Conservation (phyloP, 768 basidiomycete species). For the Trametes elegans region DNA sequence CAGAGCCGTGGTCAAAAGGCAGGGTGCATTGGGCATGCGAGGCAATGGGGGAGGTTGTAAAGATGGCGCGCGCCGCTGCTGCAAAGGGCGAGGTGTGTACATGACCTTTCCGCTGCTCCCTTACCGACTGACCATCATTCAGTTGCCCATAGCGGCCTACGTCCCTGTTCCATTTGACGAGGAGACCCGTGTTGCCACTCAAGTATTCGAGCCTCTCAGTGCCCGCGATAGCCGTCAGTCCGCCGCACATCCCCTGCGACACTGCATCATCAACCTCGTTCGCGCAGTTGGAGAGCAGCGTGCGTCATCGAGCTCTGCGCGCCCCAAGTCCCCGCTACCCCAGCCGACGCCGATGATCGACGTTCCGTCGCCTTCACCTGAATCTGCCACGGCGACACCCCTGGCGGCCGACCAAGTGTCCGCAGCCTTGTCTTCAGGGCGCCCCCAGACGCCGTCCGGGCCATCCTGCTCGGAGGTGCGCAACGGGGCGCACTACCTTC, state of each 20-base stretch:
- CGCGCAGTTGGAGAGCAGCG: conserved; percentile 61
- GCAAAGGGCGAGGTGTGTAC: conserved; percentile 54
- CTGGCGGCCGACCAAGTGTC: not conserved
- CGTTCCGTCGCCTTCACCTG: not conserved
- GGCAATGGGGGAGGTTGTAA: conserved; percentile 55
- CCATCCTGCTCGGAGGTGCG: not conserved
- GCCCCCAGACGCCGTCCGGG: conserved; percentile 12
- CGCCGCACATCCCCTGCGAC: conserved; percentile 74
- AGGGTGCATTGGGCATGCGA: conserved; percentile 74
- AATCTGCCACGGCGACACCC: not conserved
- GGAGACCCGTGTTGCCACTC: conserved; percentile 16
- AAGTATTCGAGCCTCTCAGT: conserved; percentile 38
- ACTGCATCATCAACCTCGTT: conserved; percentile 78
- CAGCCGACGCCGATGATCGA: conserved; percentile 2
- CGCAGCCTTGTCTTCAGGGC: conserved; percentile 8
- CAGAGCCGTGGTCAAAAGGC: conserved; percentile 62
- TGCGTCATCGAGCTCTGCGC: conserved; percentile 23
- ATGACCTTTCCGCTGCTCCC: not conserved
- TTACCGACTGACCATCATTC: not conserved
- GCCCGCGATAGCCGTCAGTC: conserved; percentile 72
- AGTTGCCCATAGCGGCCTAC: conserved; percentile 78
- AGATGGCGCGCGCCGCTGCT: conserved; percentile 47
- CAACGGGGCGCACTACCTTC: conserved; percentile 82
- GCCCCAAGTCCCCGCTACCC: conserved; percentile 4
- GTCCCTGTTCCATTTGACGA: conserved; percentile 56